These are phyloP conservation scores for Trapa bicornis DNA, from an alignment of 345 rosid species.

Conservation along the genomic window DNA sequence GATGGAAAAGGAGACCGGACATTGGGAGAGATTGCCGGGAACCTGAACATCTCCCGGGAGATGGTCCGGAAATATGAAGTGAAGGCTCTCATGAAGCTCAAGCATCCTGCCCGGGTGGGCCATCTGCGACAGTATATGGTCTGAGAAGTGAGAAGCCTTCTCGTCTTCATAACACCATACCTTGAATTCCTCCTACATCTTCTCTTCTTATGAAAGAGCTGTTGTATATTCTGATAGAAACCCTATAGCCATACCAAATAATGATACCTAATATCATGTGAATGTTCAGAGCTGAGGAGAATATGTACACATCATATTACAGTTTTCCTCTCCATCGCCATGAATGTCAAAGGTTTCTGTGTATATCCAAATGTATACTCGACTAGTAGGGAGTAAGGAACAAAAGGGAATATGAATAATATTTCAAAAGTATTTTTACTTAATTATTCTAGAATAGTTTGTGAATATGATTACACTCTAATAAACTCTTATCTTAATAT, in stretches of 20 bases:
- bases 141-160: slow-evolving; percentile 17
- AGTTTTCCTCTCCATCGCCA: too few relatives aligned
- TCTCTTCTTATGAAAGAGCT: neutral
- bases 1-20: slow-evolving; percentile 95
- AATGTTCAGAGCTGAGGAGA: neutral
- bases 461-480: too few relatives aligned
- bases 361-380: too few relatives aligned
- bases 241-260: neutral
- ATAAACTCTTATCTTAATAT: too few relatives aligned
- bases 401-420: too few relatives aligned
- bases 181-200: neutral
- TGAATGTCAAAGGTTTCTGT: too few relatives aligned
- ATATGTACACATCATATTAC: neutral
- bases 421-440: too few relatives aligned
- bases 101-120: slow-evolving; percentile 80
- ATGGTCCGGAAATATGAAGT: slow-evolving; percentile 97
- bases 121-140: slow-evolving; percentile 60
- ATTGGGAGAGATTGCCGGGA: slow-evolving; percentile 81
- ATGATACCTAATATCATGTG: neutral
- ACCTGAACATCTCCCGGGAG: slow-evolving; percentile 86
- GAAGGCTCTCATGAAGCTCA: slow-evolving; percentile 94
- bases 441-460: too few relatives aligned
- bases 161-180: neutral
- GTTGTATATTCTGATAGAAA: slow-evolving; percentile 3
- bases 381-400: too few relatives aligned